Percentiles rank a stretch among this genome's conserved stretches.
Evolutionary conservation across 1,139 yeast species (phyloP).

Genomic region (Candida frijolesensis): DNA sequence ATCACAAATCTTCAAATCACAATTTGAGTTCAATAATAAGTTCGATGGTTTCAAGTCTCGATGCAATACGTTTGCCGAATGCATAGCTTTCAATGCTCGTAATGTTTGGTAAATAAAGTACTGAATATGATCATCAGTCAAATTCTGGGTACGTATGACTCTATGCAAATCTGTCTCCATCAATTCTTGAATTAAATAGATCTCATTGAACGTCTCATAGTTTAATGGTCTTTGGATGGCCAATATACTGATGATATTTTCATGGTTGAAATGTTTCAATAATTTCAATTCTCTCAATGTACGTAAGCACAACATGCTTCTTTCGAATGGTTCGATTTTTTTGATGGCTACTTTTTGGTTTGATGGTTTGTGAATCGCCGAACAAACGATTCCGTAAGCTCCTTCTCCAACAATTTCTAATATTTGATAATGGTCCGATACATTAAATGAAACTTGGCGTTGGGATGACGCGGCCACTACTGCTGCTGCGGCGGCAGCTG

Average conservation of each 20-base stretch:
- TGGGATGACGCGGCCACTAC: constrained; percentile 5
- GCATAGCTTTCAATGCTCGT: constrained; percentile 64
- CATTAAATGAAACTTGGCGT: constrained; percentile 30
- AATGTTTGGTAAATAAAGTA: constrained; percentile 67
- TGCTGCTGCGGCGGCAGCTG: constrained; percentile 1
- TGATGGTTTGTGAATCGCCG: constrained; percentile 42
- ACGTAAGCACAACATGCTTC: constrained; percentile 38
- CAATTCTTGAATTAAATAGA: constrained; percentile 68
- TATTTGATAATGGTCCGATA: constrained; percentile 40
- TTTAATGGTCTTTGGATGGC: constrained; percentile 42
- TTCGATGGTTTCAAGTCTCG: constrained; percentile 45
- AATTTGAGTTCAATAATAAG: constrained; percentile 34
- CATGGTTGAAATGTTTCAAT: constrained; percentile 38
- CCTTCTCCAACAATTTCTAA: constrained; percentile 48
- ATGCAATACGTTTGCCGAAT: constrained; percentile 53
- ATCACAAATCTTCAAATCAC: constrained; percentile 53
- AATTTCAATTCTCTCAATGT: constrained; percentile 46
- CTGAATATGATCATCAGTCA: constrained; percentile 68
- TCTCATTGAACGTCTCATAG: constrained; percentile 55
- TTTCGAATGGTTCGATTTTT: constrained; percentile 43
- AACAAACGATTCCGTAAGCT: constrained; percentile 48
- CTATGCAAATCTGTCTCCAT: constrained; percentile 71
- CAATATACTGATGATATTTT: constrained; percentile 40
- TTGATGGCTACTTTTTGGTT: constrained; percentile 45
- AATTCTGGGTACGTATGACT: constrained; percentile 53